phyloP scores from a whole-genome alignment of 345 rosid genomes.

The Iberis pinnata region DNA sequence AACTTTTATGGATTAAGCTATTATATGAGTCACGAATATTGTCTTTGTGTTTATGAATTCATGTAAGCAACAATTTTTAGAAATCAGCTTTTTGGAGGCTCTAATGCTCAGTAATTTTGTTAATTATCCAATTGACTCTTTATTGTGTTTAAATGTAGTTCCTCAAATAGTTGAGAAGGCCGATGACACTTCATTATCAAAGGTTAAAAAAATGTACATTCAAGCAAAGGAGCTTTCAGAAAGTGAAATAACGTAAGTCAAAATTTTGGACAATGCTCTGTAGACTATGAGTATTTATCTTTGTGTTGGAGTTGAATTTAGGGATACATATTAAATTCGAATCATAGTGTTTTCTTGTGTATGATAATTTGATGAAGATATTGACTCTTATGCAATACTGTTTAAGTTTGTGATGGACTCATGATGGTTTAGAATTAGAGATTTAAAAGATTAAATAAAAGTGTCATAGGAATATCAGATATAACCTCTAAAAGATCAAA shows the following conservation, averaged over 20 bases:
- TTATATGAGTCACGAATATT: background rate
- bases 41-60: background rate
- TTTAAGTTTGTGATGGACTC: too few species aligned
- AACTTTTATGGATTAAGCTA: background rate
- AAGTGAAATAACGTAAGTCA: slow-evolving; percentile 60
- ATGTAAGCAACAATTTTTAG: background rate
- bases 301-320: too few species aligned
- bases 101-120: background rate
- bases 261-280: too few species aligned
- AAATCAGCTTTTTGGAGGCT: background rate
- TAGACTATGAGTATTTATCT: too few species aligned
- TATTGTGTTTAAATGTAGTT: slow-evolving; percentile 41
- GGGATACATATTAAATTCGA: too few species aligned
- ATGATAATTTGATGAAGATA: too few species aligned
- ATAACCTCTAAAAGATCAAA: too few species aligned
- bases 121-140: slow-evolving; percentile 12
- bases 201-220: slow-evolving; percentile 49
- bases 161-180: slow-evolving; percentile 93
- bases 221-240: slow-evolving; percentile 86
- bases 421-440: too few species aligned
- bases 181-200: slow-evolving; percentile 61
- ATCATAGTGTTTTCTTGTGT: too few species aligned
- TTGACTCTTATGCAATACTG: too few species aligned
- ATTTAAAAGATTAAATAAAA: too few species aligned
- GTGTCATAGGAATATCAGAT: too few species aligned